A percentile compares a stretch with the other conserved stretches of the same genome.
These are phyloP conservation scores for Vitis rupestris DNA, from an alignment of 164 flowering plant genomes.

Conservation along the genomic window DNA sequence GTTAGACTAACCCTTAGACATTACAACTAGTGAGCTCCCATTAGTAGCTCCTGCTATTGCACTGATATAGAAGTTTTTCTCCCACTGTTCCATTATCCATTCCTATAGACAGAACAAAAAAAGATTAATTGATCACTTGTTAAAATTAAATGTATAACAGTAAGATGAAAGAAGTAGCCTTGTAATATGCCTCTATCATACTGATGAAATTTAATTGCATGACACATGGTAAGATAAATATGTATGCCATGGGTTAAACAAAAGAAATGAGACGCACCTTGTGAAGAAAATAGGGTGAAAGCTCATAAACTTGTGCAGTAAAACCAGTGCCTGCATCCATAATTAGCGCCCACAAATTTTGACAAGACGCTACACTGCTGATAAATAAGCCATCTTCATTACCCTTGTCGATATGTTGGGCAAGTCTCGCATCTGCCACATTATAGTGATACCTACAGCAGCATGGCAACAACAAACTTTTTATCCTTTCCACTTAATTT, in stretches of 20 bases:
- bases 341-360: slow-evolving; percentile 50
- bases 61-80: slow-evolving; percentile 68
- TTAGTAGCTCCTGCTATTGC: slow-evolving; percentile 65
- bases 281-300: slow-evolving; percentile 44
- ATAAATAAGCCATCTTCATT: slow-evolving; percentile 48
- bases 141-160: neutral
- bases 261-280: slow-evolving; percentile 27
- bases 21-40: slow-evolving; percentile 75
- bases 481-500: neutral
- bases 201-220: too few species aligned
- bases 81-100: slow-evolving; percentile 90
- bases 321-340: slow-evolving; percentile 66
- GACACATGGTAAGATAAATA: too few species aligned
- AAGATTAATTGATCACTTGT: neutral
- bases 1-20: slow-evolving; percentile 64
- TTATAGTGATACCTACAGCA: slow-evolving; percentile 52
- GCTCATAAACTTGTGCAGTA: slow-evolving; percentile 45
- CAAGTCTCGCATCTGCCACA: slow-evolving; percentile 48
- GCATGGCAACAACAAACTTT: neutral
- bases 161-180: neutral
- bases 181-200: neutral
- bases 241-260: neutral
- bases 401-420: slow-evolving; percentile 53
- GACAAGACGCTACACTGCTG: slow-evolving; percentile 52
- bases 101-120: slow-evolving; percentile 28